phyloP scores from a whole-genome alignment of 495 filamentous ascomycete genomes.

The Viridothelium virens region DNA sequence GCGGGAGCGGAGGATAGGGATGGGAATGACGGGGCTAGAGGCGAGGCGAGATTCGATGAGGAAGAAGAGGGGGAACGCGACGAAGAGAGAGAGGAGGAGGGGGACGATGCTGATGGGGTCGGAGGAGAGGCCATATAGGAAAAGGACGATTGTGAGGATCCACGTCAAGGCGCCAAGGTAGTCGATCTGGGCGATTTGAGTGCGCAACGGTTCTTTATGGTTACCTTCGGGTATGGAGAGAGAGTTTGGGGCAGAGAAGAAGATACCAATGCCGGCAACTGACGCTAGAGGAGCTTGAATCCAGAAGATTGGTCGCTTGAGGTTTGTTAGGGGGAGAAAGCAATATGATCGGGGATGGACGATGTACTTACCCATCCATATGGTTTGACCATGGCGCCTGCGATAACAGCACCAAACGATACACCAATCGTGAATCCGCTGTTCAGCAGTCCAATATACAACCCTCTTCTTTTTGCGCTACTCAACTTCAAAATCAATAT shows the following conservation, averaged over 20 bases:
- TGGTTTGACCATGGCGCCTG: constrained; percentile 52
- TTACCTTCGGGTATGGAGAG: not conserved
- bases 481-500: constrained; percentile 64
- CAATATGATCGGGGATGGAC: not conserved
- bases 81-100: constrained; percentile 45
- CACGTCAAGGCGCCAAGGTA: constrained; percentile 59
- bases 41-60: constrained; percentile 51
- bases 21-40: constrained; percentile 61
- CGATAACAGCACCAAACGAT: constrained; percentile 60
- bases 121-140: constrained; percentile 59
- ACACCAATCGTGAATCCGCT: constrained; percentile 61
- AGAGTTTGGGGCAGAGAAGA: constrained; percentile 50
- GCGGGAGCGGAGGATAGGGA: constrained; percentile 53
- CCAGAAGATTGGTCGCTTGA: constrained; percentile 56
- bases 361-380: constrained; percentile 57
- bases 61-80: constrained; percentile 51
- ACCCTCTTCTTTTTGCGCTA: constrained; percentile 52
- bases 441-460: constrained; percentile 63
- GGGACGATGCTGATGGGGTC: constrained; percentile 48
- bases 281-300: constrained; percentile 53
- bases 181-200: constrained; percentile 52
- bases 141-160: constrained; percentile 48
- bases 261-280: constrained; percentile 49
- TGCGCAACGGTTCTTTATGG: constrained; percentile 23
- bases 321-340: not conserved